A percentile compares a stretch with the other conserved stretches of the same genome.
These are phyloP conservation scores for Bonia amplexicaulis DNA, from an alignment of 176 grass and related monocot genomes.

Conservation along the genomic window DNA sequence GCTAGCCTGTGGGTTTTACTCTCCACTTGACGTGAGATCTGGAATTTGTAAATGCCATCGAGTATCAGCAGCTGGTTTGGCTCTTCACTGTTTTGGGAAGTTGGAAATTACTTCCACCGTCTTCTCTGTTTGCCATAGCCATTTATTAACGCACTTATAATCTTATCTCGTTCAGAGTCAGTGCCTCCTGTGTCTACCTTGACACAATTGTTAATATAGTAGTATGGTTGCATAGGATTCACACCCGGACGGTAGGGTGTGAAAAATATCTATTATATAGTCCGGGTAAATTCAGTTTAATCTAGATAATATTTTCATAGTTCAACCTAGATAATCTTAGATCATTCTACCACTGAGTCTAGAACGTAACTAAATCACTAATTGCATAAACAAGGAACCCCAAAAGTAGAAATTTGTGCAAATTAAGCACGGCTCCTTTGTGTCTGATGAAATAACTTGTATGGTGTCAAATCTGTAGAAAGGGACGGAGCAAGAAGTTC, in stretches of 20 bases:
- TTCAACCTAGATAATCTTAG: too few species aligned
- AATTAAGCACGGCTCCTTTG: background rate
- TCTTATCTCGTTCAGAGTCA: background rate
- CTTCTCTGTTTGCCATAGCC: background rate
- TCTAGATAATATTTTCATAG: too few species aligned
- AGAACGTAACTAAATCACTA: too few species aligned
- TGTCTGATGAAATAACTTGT: background rate
- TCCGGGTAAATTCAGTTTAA: too few species aligned
- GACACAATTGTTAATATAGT: background rate
- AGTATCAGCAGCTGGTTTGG: background rate
- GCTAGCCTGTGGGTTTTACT: background rate
- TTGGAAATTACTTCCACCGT: background rate
- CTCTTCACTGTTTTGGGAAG: background rate
- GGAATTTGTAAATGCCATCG: background rate
- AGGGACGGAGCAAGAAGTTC: background rate
- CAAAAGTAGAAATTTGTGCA: background rate
- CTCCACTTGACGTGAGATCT: background rate
- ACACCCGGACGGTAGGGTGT: too few species aligned
- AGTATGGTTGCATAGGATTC: slow-evolving; percentile 8
- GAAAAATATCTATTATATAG: too few species aligned
- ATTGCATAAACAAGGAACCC: slow-evolving; percentile 15
- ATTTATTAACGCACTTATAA: background rate
- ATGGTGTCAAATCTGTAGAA: background rate
- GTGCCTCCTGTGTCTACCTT: background rate
- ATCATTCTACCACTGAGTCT: too few species aligned